Evolutionary conservation across 2,329 filamentous ascomycete genomes (phyloP).

Genomic region (Dryadomyces quercivorus): DNA sequence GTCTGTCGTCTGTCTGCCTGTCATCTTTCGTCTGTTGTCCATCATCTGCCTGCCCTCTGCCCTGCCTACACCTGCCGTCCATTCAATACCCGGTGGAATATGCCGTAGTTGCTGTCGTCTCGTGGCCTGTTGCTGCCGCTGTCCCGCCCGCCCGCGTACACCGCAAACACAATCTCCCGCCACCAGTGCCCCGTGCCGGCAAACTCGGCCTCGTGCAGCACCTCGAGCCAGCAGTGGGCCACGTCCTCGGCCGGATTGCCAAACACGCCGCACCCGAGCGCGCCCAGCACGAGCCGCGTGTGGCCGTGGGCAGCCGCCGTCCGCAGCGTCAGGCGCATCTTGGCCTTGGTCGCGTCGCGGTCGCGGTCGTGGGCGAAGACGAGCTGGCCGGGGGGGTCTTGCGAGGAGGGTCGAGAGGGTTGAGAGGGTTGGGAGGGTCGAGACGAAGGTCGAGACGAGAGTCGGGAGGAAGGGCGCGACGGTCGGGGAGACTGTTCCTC

Average conservation of each 20-base stretch:
- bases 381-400: background rate
- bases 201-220: constrained; percentile 50
- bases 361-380: constrained; percentile 29
- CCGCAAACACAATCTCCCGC: constrained; percentile 51
- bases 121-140: constrained; percentile 17
- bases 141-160: too few species aligned
- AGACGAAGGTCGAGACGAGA: too few species aligned
- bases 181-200: constrained; percentile 44
- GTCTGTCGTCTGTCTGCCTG: too few species aligned
- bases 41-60: too few species aligned
- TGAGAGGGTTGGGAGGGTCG: too few species aligned
- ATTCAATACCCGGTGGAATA: constrained; percentile 33
- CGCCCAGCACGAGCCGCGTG: constrained; percentile 50
- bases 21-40: too few species aligned
- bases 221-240: constrained; percentile 49
- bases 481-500: too few species aligned
- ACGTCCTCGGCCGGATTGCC: constrained; percentile 48
- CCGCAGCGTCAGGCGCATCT: constrained; percentile 49
- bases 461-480: too few species aligned
- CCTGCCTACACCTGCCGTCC: constrained; percentile 21
- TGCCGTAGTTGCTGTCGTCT: constrained; percentile 32
- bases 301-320: constrained; percentile 46
- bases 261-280: constrained; percentile 58
- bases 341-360: constrained; percentile 43
- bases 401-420: too few species aligned